Evolutionary conservation across 495 filamentous ascomycete genomes (phyloP).

Genomic region (Jackrogersella multiformis): DNA sequence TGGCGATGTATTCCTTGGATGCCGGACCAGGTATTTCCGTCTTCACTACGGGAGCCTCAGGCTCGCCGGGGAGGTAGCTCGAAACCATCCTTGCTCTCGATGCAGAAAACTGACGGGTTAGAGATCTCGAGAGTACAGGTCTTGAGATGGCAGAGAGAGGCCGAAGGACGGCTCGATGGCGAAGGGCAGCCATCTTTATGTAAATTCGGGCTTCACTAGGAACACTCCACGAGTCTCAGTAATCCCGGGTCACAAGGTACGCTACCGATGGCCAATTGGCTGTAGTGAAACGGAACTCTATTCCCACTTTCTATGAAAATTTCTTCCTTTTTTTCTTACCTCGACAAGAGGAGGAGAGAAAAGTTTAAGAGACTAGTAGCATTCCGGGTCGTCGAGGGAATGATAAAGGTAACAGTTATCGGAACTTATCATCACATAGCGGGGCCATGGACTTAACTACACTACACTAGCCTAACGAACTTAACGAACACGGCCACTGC

Average conservation of each 20-base stretch:
- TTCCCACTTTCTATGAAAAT: constrained; percentile 14
- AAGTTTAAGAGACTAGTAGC: constrained; percentile 1
- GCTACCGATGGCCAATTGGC: constrained; percentile 4
- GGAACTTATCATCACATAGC: constrained; percentile 36
- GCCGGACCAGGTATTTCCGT: constrained; percentile 87
- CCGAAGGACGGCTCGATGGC: constrained; percentile 38
- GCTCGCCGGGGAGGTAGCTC: constrained; percentile 75
- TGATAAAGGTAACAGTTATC: constrained; percentile 22
- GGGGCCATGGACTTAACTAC: constrained; percentile 1
- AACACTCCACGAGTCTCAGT: constrained; percentile 7
- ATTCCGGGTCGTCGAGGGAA: constrained; percentile 2
- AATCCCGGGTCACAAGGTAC: constrained; percentile 2
- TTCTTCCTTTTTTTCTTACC: no score
- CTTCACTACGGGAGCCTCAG: constrained; percentile 73
- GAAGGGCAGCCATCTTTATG: constrained; percentile 40
- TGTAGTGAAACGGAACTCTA: not conserved
- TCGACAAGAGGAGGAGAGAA: constrained; percentile 6
- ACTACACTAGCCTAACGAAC: no score
- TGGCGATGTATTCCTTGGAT: constrained; percentile 68
- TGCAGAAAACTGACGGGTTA: constrained; percentile 41
- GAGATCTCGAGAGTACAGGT: constrained; percentile 4
- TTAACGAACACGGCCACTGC: no score
- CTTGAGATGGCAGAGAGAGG: constrained; percentile 34
- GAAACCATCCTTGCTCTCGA: constrained; percentile 52
- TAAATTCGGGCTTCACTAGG: not conserved